A percentile compares a stretch with the other conserved stretches of the same genome.
Conservation (phyloP, 1,139 yeast genomes). For the Scheffersomyces cryptocercus region DNA sequence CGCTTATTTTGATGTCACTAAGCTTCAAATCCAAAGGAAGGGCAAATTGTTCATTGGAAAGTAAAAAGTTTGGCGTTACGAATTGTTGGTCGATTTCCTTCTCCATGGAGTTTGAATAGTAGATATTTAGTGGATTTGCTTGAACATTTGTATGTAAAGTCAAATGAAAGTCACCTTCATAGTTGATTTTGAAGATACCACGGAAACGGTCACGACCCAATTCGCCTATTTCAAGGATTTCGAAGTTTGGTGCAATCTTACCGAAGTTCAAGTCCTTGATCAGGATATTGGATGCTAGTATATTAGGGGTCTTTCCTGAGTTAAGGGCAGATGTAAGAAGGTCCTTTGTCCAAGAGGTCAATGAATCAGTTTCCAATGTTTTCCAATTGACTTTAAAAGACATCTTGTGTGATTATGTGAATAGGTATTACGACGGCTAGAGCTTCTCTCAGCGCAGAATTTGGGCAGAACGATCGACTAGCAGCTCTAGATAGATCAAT, state of each 20-base stretch:
- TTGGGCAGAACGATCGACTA: no score
- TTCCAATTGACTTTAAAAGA: slow-evolving; percentile 82
- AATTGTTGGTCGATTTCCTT: slow-evolving; percentile 41
- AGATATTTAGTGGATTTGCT: slow-evolving; percentile 79
- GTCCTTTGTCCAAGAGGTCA: slow-evolving; percentile 66
- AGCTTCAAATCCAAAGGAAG: slow-evolving; percentile 77
- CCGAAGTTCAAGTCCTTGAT: slow-evolving; percentile 82
- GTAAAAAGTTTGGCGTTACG: slow-evolving; percentile 64
- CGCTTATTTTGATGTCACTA: slow-evolving; percentile 71
- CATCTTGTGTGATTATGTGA: slow-evolving; percentile 37
- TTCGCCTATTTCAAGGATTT: slow-evolving; percentile 84
- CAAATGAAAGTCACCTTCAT: slow-evolving; percentile 77
- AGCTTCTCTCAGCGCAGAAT: no score
- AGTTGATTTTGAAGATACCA: slow-evolving; percentile 81
- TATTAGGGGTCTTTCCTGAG: slow-evolving; percentile 72
- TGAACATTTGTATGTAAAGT: slow-evolving; percentile 82
- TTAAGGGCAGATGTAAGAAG: slow-evolving; percentile 77
- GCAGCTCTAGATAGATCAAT: no score
- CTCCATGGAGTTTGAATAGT: slow-evolving; percentile 52
- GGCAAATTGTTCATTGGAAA: slow-evolving; percentile 69
- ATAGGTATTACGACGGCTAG: neutral
- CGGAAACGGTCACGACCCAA: slow-evolving; percentile 76
- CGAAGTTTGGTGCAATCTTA: slow-evolving; percentile 73
- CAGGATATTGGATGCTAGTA: slow-evolving; percentile 70
- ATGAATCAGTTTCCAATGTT: slow-evolving; percentile 68